Percentiles rank a stretch among this genome's conserved stretches.
Evolutionary conservation across 352 stramenopile genomes (phyloP).

Genomic region (Phytophthora idaei): DNA sequence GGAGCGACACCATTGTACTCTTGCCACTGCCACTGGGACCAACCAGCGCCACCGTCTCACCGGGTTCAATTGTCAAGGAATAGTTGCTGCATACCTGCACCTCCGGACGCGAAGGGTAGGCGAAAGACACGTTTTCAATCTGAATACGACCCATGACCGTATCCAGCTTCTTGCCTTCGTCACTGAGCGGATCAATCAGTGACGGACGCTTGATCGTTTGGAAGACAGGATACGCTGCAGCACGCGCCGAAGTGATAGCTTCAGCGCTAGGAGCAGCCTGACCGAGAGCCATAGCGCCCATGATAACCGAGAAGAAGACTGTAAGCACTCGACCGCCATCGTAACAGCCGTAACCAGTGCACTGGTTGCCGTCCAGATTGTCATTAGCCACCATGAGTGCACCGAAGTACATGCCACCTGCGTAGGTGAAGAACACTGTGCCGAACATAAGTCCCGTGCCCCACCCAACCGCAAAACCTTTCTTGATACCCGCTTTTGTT

Average conservation of each 20-base stretch:
- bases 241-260: slow-evolving; percentile 60
- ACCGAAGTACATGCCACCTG: slow-evolving; percentile 80
- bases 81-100: slow-evolving; percentile 68
- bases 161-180: slow-evolving; percentile 43
- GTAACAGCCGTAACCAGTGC: slow-evolving; percentile 52
- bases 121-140: slow-evolving; percentile 88
- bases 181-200: slow-evolving; percentile 55
- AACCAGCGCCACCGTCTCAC: slow-evolving; percentile 72
- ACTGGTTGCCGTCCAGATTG: slow-evolving; percentile 48
- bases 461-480: slow-evolving; percentile 50
- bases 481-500: slow-evolving; percentile 54
- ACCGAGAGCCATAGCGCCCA: slow-evolving; percentile 75
- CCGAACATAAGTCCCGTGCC: slow-evolving; percentile 75
- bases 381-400: slow-evolving; percentile 70
- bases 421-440: slow-evolving; percentile 75
- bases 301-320: slow-evolving; percentile 75
- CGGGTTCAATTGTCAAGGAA: slow-evolving; percentile 59
- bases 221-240: slow-evolving; percentile 70
- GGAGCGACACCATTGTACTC: slow-evolving; percentile 90
- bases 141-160: slow-evolving; percentile 57
- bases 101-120: slow-evolving; percentile 63
- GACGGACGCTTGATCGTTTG: slow-evolving; percentile 64
- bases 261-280: slow-evolving; percentile 68
- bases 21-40: slow-evolving; percentile 76
- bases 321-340: slow-evolving; percentile 69